phyloP scores from a whole-genome alignment of 2,329 filamentous ascomycete genomes.

The Trichoderma lentiforme region DNA sequence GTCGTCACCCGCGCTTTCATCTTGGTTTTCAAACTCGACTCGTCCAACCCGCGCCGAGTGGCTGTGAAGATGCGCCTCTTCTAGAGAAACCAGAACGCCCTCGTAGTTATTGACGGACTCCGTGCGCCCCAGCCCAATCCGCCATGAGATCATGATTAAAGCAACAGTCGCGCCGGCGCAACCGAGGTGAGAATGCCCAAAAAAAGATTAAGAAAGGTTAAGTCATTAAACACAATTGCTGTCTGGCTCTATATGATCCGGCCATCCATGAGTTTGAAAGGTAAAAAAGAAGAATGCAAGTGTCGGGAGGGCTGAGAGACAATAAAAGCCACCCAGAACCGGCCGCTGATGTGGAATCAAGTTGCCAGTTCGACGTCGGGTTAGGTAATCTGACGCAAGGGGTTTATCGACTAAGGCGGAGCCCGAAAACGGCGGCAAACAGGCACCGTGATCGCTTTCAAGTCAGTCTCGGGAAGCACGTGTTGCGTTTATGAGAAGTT shows the following conservation, averaged over 20 bases:
- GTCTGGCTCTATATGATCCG: background rate
- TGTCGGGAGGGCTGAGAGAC: background rate
- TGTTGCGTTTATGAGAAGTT: background rate
- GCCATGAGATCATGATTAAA: slow-evolving; percentile 32
- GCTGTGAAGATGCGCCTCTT: slow-evolving; percentile 55
- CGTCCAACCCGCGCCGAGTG: slow-evolving; percentile 48
- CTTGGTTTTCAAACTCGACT: slow-evolving; percentile 41
- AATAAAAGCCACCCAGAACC: background rate
- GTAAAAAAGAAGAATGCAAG: background rate
- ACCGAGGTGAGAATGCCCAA: background rate
- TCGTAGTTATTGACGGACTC: slow-evolving; percentile 51
- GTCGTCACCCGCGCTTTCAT: slow-evolving; percentile 31
- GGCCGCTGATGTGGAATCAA: slow-evolving; percentile 15
- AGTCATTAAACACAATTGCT: background rate
- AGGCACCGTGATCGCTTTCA: background rate
- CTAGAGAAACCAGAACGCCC: slow-evolving; percentile 51
- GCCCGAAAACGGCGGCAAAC: slow-evolving; percentile 3
- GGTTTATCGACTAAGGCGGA: background rate
- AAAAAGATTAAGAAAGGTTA: background rate
- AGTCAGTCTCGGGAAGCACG: slow-evolving; percentile 2
- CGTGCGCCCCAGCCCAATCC: slow-evolving; percentile 31
- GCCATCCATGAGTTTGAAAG: background rate
- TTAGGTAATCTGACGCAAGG: slow-evolving; percentile 16
- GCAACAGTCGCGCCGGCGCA: slow-evolving; percentile 17
- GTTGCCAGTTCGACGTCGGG: background rate